Conservation (phyloP, 768 basidiomycete species). For the Pleurotus cornucopiae region DNA sequence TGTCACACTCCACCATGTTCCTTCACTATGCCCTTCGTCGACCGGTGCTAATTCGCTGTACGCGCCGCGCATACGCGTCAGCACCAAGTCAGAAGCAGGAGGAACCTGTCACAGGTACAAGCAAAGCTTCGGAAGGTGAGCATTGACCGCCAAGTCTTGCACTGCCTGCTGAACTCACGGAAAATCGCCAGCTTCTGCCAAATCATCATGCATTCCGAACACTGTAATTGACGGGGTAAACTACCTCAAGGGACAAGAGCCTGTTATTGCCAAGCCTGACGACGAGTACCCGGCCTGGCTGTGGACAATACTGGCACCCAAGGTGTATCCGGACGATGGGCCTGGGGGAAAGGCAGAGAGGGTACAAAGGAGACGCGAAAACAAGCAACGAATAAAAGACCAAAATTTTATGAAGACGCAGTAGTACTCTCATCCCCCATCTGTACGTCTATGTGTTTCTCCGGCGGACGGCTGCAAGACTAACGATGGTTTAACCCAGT, state of each 20-base stretch:
- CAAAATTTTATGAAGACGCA: conserved; percentile 85
- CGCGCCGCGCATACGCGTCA: not conserved
- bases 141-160: too few species aligned
- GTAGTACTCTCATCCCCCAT: conserved; percentile 24
- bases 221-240: conserved; percentile 78
- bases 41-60: not conserved
- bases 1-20: conserved; percentile 2
- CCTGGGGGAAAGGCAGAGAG: conserved; percentile 69
- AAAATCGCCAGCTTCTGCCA: conserved; percentile 20
- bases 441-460: not conserved
- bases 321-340: conserved; percentile 62
- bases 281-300: conserved; percentile 88
- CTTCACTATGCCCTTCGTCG: not conserved
- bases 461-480: too few species aligned
- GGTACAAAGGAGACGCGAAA: conserved; percentile 51
- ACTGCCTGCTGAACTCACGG: too few species aligned
- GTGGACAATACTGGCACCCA: conserved; percentile 70
- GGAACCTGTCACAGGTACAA: not conserved
- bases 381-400: conserved; percentile 71
- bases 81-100: not conserved
- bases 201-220: conserved; percentile 66
- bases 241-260: conserved; percentile 78
- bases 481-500: too few species aligned
- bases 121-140: too few species aligned
- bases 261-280: conserved; percentile 74